Percentiles rank a stretch among this genome's conserved stretches.
Evolutionary conservation across 75 land plant species (phyloP).

Genomic region (Picea glauca): DNA sequence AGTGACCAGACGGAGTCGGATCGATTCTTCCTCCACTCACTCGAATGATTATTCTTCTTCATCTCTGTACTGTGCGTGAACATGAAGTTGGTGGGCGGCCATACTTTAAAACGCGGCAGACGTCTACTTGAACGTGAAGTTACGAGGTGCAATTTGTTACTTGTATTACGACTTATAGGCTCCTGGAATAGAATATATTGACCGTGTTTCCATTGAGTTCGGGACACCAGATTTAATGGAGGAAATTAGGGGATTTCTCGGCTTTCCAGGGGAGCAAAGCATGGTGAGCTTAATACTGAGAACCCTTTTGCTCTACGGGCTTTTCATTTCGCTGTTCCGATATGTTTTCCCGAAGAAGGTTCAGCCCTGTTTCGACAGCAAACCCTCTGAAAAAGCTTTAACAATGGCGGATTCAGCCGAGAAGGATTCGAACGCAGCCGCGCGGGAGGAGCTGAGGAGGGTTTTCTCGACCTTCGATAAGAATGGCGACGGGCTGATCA

Average conservation of each 20-base stretch:
- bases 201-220: too few relatives aligned
- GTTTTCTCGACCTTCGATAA: conserved; percentile 69
- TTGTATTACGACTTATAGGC: too few relatives aligned
- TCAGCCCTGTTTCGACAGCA: not conserved
- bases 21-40: too few relatives aligned
- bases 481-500: conserved; percentile 74
- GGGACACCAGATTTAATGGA: too few relatives aligned
- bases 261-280: not conserved
- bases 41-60: too few relatives aligned
- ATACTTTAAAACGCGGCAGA: too few relatives aligned
- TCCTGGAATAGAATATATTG: too few relatives aligned
- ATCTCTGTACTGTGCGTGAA: too few relatives aligned
- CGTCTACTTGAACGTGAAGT: too few relatives aligned
- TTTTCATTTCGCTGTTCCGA: not conserved
- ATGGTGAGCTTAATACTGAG: not conserved
- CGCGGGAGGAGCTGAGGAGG: conserved; percentile 27
- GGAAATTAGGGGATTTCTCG: not conserved
- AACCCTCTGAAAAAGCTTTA: not conserved
- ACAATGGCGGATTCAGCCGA: not conserved
- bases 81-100: too few relatives aligned
- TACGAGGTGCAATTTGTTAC: too few relatives aligned
- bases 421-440: not conserved
- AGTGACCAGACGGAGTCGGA: too few relatives aligned
- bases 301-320: conserved; percentile 2
- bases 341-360: not conserved